phyloP scores from a whole-genome alignment of 2,329 filamentous ascomycete species.

The Thielaviopsis musarum region DNA sequence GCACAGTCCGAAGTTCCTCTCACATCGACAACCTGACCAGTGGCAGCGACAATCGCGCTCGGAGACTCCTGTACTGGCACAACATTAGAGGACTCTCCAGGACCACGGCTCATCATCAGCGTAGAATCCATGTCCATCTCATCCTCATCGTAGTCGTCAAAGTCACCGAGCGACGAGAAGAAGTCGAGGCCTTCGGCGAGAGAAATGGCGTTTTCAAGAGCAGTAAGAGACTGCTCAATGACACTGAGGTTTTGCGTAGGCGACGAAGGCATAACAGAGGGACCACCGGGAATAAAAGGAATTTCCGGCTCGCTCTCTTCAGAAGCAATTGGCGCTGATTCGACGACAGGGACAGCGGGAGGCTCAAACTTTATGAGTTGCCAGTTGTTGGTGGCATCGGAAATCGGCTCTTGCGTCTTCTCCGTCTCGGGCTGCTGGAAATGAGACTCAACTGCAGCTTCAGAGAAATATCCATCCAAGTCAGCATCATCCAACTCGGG shows the following conservation, averaged over 20 bases:
- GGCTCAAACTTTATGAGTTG: neutral
- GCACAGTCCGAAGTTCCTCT: neutral
- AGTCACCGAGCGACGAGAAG: neutral
- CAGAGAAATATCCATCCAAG: neutral
- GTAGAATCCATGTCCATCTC: neutral
- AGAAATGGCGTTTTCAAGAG: neutral
- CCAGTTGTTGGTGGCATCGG: neutral
- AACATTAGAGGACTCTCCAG: conserved; percentile 2
- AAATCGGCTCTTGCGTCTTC: neutral
- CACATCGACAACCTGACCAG: neutral
- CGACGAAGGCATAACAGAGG: neutral
- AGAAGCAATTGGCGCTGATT: neutral
- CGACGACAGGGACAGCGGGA: neutral
- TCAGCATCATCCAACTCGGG: neutral
- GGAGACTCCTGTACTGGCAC: conserved; percentile 1
- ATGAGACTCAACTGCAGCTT: neutral
- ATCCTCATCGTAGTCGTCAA: neutral
- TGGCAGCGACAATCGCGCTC: neutral
- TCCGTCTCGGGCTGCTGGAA: neutral
- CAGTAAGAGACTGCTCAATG: neutral
- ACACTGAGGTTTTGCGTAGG: neutral
- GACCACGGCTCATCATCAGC: neutral
- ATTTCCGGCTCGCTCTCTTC: neutral
- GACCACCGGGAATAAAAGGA: neutral
- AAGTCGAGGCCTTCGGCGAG: neutral